These are phyloP conservation scores for Candida sonorensis DNA, from an alignment of 805 yeast species.

Conservation along the genomic window DNA sequence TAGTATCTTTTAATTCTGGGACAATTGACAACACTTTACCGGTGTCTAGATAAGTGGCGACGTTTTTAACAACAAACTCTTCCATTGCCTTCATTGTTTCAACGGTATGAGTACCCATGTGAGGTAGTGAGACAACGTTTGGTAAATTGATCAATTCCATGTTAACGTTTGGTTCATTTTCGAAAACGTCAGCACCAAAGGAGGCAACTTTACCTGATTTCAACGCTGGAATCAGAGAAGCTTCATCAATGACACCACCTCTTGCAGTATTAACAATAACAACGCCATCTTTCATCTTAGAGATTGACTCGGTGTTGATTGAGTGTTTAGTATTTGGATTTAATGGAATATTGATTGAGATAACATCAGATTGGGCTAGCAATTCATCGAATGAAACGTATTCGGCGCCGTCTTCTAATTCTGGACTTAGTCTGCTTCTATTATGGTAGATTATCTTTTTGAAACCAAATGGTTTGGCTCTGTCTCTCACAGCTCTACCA, in stretches of 20 bases:
- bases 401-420: slow-evolving; percentile 61
- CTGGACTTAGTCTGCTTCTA: slow-evolving; percentile 50
- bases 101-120: slow-evolving; percentile 75
- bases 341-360: slow-evolving; percentile 73
- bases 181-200: slow-evolving; percentile 73
- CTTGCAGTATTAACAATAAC: slow-evolving; percentile 80
- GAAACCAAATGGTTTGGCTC: slow-evolving; percentile 75
- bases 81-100: slow-evolving; percentile 83
- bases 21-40: slow-evolving; percentile 72
- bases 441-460: slow-evolving; percentile 65
- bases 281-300: slow-evolving; percentile 73
- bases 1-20: slow-evolving; percentile 61
- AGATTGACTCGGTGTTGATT: slow-evolving; percentile 51
- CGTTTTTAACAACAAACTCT: slow-evolving; percentile 65
- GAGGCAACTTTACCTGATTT: slow-evolving; percentile 59
- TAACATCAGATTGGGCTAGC: slow-evolving; percentile 54
- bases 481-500: slow-evolving; percentile 71
- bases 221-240: slow-evolving; percentile 47
- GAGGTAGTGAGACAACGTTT: slow-evolving; percentile 75
- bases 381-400: slow-evolving; percentile 70
- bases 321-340: slow-evolving; percentile 65
- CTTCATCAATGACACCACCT: slow-evolving; percentile 75
- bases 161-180: slow-evolving; percentile 66
- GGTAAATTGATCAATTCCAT: slow-evolving; percentile 55
- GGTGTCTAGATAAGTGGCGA: slow-evolving; percentile 45